Conservation (phyloP, 441 rosid species). For the Breynia disticha region DNA sequence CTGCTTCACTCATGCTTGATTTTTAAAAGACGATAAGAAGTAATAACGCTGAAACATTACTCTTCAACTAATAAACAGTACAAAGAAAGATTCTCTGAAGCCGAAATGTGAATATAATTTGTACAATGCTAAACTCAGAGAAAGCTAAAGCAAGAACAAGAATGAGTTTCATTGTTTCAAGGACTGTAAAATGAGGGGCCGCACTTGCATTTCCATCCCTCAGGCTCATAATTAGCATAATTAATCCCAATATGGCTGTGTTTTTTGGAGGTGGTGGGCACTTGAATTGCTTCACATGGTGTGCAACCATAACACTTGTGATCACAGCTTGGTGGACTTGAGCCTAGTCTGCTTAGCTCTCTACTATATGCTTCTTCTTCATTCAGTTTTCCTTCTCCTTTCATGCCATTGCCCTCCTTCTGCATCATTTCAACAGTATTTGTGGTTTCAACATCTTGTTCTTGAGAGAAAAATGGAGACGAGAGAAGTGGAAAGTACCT, state of each 20-base stretch:
- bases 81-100: too few relatives aligned
- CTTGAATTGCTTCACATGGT: constrained; percentile 59
- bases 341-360: constrained; percentile 38
- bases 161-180: constrained; percentile 26
- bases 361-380: constrained; percentile 3
- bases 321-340: constrained; percentile 63
- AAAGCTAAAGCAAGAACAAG: not conserved
- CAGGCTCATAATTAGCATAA: constrained; percentile 65
- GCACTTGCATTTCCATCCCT: constrained; percentile 73
- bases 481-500: constrained; percentile 6
- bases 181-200: constrained; percentile 45
- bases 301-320: constrained; percentile 57
- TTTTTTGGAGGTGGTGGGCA: constrained; percentile 34
- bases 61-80: too few relatives aligned
- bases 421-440: not conserved
- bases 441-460: constrained; percentile 3
- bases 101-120: too few relatives aligned
- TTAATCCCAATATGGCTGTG: constrained; percentile 26
- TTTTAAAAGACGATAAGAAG: too few relatives aligned
- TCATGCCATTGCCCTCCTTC: not conserved
- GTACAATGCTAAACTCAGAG: not conserved
- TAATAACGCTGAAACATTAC: too few relatives aligned
- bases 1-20: too few relatives aligned
- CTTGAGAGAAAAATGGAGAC: not conserved
- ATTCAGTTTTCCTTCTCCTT: not conserved